Evolutionary conservation across 2,329 filamentous ascomycete genomes (phyloP).

Genomic region (Fusarium albosuccineum): DNA sequence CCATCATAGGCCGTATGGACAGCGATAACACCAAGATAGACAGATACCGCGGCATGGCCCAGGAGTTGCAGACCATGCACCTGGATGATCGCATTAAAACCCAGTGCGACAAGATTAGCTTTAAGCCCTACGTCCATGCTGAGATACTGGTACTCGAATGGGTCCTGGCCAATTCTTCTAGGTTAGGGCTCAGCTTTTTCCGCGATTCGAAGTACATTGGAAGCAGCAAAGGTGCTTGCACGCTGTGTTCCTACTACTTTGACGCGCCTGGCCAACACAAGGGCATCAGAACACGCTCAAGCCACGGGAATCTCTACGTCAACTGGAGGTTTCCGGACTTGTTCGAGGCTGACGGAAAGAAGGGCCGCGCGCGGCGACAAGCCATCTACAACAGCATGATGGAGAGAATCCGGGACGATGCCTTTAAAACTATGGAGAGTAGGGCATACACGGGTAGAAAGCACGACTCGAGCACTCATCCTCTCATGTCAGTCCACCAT

Average conservation of each 20-base stretch:
- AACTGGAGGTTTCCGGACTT: conserved; percentile 56
- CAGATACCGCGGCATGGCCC: conserved; percentile 23
- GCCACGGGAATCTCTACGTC: conserved; percentile 55
- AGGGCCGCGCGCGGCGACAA: conserved; percentile 26
- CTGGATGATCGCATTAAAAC: conserved; percentile 43
- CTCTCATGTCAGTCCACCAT: conserved; percentile 19
- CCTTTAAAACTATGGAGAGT: conserved; percentile 45
- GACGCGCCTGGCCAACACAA: conserved; percentile 27
- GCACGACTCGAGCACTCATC: conserved; percentile 51
- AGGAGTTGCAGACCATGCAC: conserved; percentile 38
- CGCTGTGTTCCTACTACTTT: conserved; percentile 56
- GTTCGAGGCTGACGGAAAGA: conserved; percentile 14
- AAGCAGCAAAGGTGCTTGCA: conserved; percentile 56
- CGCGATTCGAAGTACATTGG: conserved; percentile 53
- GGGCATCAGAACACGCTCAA: conserved; percentile 45
- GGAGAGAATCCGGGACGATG: conserved; percentile 45
- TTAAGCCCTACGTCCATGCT: conserved; percentile 52
- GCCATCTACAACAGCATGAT: conserved; percentile 46
- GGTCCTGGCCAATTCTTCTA: conserved; percentile 31
- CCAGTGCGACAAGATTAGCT: conserved; percentile 19
- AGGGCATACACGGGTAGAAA: conserved; percentile 44
- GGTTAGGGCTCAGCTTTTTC: conserved; percentile 46
- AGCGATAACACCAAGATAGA: not conserved
- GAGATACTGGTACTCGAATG: conserved; percentile 52
- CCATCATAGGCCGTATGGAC: conserved; percentile 44